Conservation (phyloP, 2,329 filamentous ascomycete species). For the Alternaria alternata region DNA sequence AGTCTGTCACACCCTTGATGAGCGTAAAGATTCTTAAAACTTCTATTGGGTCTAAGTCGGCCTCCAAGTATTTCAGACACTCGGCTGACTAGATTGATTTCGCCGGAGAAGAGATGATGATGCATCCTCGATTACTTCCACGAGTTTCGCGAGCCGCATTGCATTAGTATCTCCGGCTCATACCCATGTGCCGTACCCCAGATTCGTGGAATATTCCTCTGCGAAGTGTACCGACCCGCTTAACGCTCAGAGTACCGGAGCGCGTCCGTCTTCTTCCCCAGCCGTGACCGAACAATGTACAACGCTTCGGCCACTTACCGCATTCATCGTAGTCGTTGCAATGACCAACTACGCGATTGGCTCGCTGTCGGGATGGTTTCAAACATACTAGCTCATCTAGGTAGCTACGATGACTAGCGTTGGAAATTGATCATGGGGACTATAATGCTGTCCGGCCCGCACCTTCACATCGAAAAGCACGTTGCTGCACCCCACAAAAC, state of each 20-base stretch:
- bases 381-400: not conserved
- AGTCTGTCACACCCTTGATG: not conserved
- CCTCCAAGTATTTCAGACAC: not conserved
- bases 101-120: not conserved
- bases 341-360: conserved; percentile 5
- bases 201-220: conserved; percentile 15
- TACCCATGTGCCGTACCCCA: not conserved
- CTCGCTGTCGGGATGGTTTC: conserved; percentile 11
- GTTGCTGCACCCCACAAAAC: conserved; percentile 7
- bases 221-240: not conserved
- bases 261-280: not conserved
- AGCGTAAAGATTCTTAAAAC: not conserved
- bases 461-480: conserved; percentile 12
- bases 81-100: not conserved
- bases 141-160: conserved; percentile 1
- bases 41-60: conserved; percentile 16
- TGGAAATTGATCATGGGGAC: conserved; percentile 13
- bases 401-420: not conserved
- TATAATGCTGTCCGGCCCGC: conserved; percentile 13
- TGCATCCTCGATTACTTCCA: not conserved
- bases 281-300: not conserved
- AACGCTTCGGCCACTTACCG: conserved; percentile 8
- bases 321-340: conserved; percentile 6
- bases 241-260: conserved; percentile 2
- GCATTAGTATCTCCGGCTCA: conserved; percentile 8